phyloP scores from a whole-genome alignment of 495 filamentous ascomycete genomes.

The Wilcoxina mikolae region DNA sequence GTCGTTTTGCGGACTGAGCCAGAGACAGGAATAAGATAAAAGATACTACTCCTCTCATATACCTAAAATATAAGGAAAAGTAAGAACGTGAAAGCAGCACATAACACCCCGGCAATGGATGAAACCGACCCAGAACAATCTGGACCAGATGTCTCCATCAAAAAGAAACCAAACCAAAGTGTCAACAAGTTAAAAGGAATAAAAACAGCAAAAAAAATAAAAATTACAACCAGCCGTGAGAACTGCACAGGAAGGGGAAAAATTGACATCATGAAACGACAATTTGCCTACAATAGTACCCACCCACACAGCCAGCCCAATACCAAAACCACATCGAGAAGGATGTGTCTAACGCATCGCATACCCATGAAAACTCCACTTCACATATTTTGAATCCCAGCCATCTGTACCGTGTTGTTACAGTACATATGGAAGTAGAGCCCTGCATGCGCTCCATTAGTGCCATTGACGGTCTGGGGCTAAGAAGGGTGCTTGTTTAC shows the following conservation, averaged over 20 bases:
- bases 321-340: background rate
- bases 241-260: slow-evolving; percentile 6
- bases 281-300: slow-evolving; percentile 4
- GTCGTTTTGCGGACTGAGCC: too few relatives aligned
- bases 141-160: background rate
- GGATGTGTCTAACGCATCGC: background rate
- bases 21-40: too few relatives aligned
- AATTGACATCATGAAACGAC: slow-evolving; percentile 3
- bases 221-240: slow-evolving; percentile 6
- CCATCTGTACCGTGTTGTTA: slow-evolving; percentile 3
- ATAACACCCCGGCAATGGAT: too few relatives aligned
- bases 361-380: background rate
- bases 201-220: slow-evolving; percentile 13
- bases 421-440: slow-evolving; percentile 42
- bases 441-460: slow-evolving; percentile 32
- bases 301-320: background rate
- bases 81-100: too few relatives aligned
- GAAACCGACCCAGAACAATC: background rate
- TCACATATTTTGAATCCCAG: background rate
- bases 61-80: too few relatives aligned
- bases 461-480: background rate
- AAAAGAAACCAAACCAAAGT: slow-evolving; percentile 5
- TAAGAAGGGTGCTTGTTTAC: slow-evolving; percentile 45
- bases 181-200: slow-evolving; percentile 12
- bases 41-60: too few relatives aligned